Conservation (phyloP, 2,329 filamentous ascomycete species). For the Colletotrichum sp. region DNA sequence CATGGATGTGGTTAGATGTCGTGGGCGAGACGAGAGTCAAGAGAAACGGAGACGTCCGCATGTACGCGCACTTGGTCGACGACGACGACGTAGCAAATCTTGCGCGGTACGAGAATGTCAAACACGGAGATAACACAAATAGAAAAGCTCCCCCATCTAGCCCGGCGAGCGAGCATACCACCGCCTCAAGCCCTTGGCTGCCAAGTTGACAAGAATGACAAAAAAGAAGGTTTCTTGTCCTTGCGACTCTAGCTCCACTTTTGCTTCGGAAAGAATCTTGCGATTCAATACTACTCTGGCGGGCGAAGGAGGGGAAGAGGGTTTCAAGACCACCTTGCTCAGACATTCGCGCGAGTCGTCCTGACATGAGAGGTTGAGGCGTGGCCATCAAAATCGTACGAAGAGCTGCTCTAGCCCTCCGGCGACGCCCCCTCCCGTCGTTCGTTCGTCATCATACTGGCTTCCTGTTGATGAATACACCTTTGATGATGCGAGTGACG, state of each 20-base stretch:
- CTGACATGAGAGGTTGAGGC: background rate
- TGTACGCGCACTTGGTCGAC: background rate
- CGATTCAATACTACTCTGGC: constrained; percentile 14
- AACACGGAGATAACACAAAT: background rate
- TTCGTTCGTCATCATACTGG: background rate
- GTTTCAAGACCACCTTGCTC: constrained; percentile 17
- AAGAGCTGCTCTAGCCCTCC: background rate
- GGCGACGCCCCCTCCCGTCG: background rate
- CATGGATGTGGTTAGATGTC: background rate
- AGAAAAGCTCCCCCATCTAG: background rate
- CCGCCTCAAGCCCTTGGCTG: background rate
- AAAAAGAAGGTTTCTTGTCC: constrained; percentile 11
- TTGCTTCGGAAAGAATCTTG: constrained; percentile 18
- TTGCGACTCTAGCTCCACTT: constrained; percentile 11
- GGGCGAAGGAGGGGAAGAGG: background rate
- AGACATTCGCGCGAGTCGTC: constrained; percentile 14
- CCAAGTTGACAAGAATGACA: background rate
- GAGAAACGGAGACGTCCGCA: background rate
- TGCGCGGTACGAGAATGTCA: background rate
- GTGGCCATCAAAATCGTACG: constrained; percentile 10
- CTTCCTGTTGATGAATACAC: background rate
- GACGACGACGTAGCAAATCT: background rate
- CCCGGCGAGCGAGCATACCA: background rate
- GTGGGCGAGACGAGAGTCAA: background rate
- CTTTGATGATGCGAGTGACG: background rate